A percentile compares a stretch with the other conserved stretches of the same genome.
Evolutionary conservation across 1,139 yeast genomes (phyloP).

Genomic region (Protomyces gravidus): DNA sequence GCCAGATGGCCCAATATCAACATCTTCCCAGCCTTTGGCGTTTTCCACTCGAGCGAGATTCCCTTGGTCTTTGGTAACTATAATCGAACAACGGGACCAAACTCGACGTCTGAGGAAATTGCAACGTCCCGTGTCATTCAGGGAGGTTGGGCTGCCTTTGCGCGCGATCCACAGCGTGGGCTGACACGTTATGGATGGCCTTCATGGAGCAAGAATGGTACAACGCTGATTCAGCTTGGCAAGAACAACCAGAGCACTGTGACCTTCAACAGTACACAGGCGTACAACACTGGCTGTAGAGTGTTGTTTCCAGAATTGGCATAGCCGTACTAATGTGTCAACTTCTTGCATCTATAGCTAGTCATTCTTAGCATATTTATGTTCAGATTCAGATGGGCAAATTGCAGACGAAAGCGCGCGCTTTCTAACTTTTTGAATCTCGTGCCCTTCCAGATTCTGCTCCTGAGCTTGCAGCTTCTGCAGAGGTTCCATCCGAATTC

Average conservation of each 20-base stretch:
- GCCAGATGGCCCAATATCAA: neutral
- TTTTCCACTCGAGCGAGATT: slow-evolving; percentile 6
- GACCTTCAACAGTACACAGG: slow-evolving; percentile 17
- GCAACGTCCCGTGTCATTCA: neutral
- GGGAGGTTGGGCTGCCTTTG: slow-evolving; percentile 14
- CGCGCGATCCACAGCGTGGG: slow-evolving; percentile 6
- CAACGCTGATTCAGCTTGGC: slow-evolving; percentile 21
- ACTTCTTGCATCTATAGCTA: too few relatives aligned
- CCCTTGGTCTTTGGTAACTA: slow-evolving; percentile 9
- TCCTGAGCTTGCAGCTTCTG: too few relatives aligned
- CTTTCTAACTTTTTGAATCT: too few relatives aligned
- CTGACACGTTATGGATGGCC: slow-evolving; percentile 21
- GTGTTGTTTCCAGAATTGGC: slow-evolving; percentile 5
- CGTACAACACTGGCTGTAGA: slow-evolving; percentile 23
- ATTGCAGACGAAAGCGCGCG: too few relatives aligned
- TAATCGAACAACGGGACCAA: neutral
- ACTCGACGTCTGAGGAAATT: slow-evolving; percentile 2
- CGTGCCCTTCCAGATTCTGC: too few relatives aligned
- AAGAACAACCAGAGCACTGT: slow-evolving; percentile 12
- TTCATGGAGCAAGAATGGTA: slow-evolving; percentile 11
- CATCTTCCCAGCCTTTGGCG: neutral
- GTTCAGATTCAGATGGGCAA: too few relatives aligned
- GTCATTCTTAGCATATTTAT: too few relatives aligned
- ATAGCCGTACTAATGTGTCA: too few relatives aligned
- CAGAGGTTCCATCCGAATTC: too few relatives aligned